Conservation (phyloP, 2,329 filamentous ascomycete species). For the Zasmidium cellare region DNA sequence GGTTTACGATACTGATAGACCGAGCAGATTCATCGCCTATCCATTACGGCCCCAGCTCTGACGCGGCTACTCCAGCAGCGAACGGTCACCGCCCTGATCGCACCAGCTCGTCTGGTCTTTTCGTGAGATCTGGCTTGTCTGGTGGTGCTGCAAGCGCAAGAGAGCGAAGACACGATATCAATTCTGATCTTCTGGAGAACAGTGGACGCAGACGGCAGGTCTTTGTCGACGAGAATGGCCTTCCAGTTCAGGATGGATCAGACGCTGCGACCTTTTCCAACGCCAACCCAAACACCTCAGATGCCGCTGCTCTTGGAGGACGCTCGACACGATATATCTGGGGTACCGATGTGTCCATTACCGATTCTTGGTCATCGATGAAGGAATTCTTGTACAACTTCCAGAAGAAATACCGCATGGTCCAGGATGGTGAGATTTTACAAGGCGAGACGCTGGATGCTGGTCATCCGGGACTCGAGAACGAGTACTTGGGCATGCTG, state of each 20-base stretch:
- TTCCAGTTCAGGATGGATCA: constrained; percentile 56
- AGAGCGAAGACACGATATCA: constrained; percentile 79
- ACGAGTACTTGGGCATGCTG: constrained; percentile 81
- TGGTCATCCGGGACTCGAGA: constrained; percentile 69
- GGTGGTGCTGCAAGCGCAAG: constrained; percentile 59
- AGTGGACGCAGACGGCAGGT: constrained; percentile 56
- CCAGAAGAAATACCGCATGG: constrained; percentile 90
- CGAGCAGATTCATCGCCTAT: constrained; percentile 83
- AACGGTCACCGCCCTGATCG: constrained; percentile 64
- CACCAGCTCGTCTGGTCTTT: constrained; percentile 67
- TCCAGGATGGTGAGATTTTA: constrained; percentile 78
- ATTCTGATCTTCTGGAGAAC: constrained; percentile 69
- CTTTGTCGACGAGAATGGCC: constrained; percentile 65
- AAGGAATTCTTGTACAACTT: constrained; percentile 93
- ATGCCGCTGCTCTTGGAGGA: constrained; percentile 84
- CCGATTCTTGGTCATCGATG: constrained; percentile 82
- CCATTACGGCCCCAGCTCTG: constrained; percentile 86
- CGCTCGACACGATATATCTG: constrained; percentile 82
- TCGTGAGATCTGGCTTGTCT: constrained; percentile 66
- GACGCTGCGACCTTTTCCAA: constrained; percentile 66
- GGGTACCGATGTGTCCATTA: constrained; percentile 95
- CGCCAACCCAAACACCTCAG: constrained; percentile 79
- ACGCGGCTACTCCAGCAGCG: constrained; percentile 30
- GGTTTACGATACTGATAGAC: constrained; percentile 20
- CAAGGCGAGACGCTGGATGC: constrained; percentile 66